Evolutionary conservation across 352 stramenopile species (phyloP).

Genomic region (Phytophthora gonapodyides): DNA sequence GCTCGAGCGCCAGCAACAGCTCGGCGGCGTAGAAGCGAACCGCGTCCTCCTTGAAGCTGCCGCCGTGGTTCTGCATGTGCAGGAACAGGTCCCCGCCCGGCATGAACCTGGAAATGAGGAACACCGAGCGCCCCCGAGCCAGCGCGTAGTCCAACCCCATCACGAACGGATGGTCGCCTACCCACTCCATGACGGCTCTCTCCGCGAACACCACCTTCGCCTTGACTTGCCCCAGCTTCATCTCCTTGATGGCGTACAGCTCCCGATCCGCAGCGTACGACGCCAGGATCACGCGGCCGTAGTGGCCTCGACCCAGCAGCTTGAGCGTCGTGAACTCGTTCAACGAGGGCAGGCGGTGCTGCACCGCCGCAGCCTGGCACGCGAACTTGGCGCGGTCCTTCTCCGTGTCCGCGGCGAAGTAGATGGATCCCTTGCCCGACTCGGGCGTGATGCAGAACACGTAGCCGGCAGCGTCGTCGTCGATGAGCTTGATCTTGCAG

Average conservation of each 20-base stretch:
- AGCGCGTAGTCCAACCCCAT: constrained; percentile 97
- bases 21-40: constrained; percentile 89
- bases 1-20: constrained; percentile 77
- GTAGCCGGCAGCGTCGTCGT: constrained; percentile 81
- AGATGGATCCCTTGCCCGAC: constrained; percentile 64
- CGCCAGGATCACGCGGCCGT: constrained; percentile 82
- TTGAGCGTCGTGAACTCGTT: constrained; percentile 85
- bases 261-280: constrained; percentile 41
- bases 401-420: constrained; percentile 82
- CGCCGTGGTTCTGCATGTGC: constrained; percentile 88
- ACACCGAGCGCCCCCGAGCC: constrained; percentile 95
- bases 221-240: constrained; percentile 90
- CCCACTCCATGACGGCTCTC: constrained; percentile 84
- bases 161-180: constrained; percentile 94
- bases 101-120: constrained; percentile 98
- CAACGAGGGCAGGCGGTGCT: constrained; percentile 59
- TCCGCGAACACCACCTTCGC: constrained; percentile 88
- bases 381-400: constrained; percentile 87
- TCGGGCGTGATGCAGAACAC: constrained; percentile 78
- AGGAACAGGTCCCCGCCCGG: constrained; percentile 95
- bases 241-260: constrained; percentile 89
- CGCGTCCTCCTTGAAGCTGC: constrained; percentile 74
- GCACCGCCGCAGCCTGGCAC: constrained; percentile 52
- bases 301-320: constrained; percentile 83
- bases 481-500: constrained; percentile 76